Base-by-base conservation (phyloP, 2,329 filamentous ascomycete genomes). In the Truncatella angustata region DNA sequence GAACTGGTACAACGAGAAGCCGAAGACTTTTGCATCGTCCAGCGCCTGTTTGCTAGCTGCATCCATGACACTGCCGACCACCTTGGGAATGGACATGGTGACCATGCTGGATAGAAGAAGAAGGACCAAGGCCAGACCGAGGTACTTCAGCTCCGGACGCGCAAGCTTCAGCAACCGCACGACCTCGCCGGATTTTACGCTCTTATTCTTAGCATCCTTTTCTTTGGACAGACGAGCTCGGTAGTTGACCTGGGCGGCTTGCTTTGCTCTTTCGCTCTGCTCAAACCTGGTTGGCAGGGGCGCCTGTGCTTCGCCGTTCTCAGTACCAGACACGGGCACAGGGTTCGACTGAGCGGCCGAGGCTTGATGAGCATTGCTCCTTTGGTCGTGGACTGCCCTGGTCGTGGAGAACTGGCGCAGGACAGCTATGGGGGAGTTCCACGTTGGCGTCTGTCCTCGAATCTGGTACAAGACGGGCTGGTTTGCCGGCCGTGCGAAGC, bases 41-140 rank as follows among this genome's bases (percentile, higher is more conserved):
- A 78, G 76, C 7, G 82, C 75, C 36, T 82, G 79, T 63, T 91
- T 88, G 9, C 91, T 95, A 7, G 93, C 91, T 49, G 94, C 83
- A 71, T 99, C 94, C 68, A 99, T 77, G 56, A 99, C 96, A 66
- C 92, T 93, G 52, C 94, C 94, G 58, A 99, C 96, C 0, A 92
- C 96, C 67, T 97, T 96, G 1, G 94, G 94, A 54, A 99, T 90
- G 2, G 91, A 92, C 88, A 99, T 96, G 52, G 92, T 96, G 60
- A 99, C 91, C 48, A 85, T 82, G 4, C 93, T 97, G 14, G 93
- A 97, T 56, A 97, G 79, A 53, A 99, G 78, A 47, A 99, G 78
- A 66, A 96, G 88, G 51, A 88, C 68, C 67, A 97, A 93, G 3
- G 95, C 95, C 57, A 88, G 71, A 5, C 77, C 79, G 14, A 99